These are phyloP conservation scores for Ustilago sp. DNA, from an alignment of 1,284 basidiomycete species.

Conservation along the genomic window DNA sequence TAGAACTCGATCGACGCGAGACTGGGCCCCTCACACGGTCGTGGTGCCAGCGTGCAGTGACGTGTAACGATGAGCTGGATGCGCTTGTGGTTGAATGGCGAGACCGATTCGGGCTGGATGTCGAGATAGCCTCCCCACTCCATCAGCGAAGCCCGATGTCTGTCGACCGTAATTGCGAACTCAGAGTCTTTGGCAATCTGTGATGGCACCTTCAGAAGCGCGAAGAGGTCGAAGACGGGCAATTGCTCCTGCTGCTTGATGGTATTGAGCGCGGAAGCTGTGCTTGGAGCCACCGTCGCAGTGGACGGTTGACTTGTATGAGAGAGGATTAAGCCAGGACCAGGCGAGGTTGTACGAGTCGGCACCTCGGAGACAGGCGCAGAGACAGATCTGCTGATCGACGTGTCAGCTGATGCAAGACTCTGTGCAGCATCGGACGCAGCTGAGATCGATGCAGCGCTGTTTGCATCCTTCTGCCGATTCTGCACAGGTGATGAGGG, in stretches of 20 bases:
- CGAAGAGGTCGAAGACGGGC: conserved; percentile 43
- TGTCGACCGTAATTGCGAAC: conserved; percentile 42
- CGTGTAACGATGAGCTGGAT: conserved; percentile 82
- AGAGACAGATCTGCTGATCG: conserved; percentile 30
- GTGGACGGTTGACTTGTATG: conserved; percentile 21
- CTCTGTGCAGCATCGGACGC: conserved; percentile 1
- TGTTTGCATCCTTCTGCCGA: conserved; percentile 10
- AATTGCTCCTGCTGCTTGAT: conserved; percentile 26
- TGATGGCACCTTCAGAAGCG: conserved; percentile 42
- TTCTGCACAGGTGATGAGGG: conserved; percentile 33
- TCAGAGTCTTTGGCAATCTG: conserved; percentile 52
- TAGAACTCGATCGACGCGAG: conserved; percentile 87
- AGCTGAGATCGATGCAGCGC: background rate
- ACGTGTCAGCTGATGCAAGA: conserved; percentile 17
- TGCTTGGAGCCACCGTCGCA: conserved; percentile 3
- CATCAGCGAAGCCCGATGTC: conserved; percentile 41
- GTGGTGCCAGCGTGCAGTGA: conserved; percentile 75
- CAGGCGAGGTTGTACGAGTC: conserved; percentile 39
- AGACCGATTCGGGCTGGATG: conserved; percentile 73
- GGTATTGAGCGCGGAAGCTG: conserved; percentile 20
- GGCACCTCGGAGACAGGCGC: conserved; percentile 45
- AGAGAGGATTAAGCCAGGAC: conserved; percentile 26
- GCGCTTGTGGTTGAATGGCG: conserved; percentile 92
- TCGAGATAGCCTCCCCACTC: conserved; percentile 53
- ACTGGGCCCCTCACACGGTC: conserved; percentile 72